Base-by-base conservation (phyloP, 306 rosid genomes). In the Herpetospermum pedunculosum region DNA sequence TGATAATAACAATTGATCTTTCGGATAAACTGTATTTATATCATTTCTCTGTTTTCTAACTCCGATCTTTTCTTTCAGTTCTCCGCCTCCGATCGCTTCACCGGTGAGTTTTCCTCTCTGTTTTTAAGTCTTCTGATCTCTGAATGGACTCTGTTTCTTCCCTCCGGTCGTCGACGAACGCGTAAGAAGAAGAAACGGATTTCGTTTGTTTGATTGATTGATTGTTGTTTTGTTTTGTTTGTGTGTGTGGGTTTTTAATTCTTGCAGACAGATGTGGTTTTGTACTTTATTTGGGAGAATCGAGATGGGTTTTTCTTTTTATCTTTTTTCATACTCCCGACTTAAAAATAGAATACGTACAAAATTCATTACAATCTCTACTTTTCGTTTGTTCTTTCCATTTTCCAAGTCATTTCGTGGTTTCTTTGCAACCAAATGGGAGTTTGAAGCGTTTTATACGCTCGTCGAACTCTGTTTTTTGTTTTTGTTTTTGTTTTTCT, bases 211-310 rank as follows among this genome's bases (percentile, higher is more conserved):
- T 23, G n/a, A n/a, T n/a, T n/a, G n/a, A n/a, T n/a, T n/a, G n/a
- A n/a, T 65, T 65, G 10, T 57, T 53, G 6, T 57, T 43, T 25
- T 64, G 49, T 64, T 37, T 63, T 19, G 4, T 35, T 4, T 10
- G 46, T 63, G 26, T 54, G 62, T 54, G 62, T 44, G 18, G 13
- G n/a, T 14, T 15, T 4, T 26, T 2, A 35, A 37, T 64, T 64
- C 5, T 40, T 67, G 19, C 29, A 40, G 71, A 35, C 52, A 40
- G 72, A 67, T 67, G 34, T n/a, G 19, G 13, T 25, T 48, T 58
- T 67, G 52, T 41, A 69, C 37, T 69, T 68, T 26, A 69, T 69
- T 69, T 25, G 73, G 73, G 55, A 5, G 52, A 25, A 55, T 69
- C 44, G 23, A 68, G 34, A 68, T 38, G 72, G 21, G 72, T 67